Conservation (phyloP, 495 filamentous ascomycete species). For the Neurospora sp. region DNA sequence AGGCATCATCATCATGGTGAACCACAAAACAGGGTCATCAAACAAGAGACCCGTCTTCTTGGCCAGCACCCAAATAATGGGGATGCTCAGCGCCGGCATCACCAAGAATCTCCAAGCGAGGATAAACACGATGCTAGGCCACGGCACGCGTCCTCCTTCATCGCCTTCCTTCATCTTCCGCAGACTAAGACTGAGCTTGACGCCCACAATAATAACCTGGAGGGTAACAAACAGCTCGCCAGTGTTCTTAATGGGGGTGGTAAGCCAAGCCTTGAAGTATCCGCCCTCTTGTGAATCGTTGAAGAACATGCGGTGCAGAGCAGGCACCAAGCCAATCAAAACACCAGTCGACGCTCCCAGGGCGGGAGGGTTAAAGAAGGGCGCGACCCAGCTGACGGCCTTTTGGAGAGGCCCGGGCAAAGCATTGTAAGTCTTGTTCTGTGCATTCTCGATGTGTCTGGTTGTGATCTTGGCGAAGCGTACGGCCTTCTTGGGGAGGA, state of each 20-base stretch:
- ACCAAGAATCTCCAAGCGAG: slow-evolving; percentile 25
- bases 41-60: slow-evolving; percentile 45
- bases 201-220: slow-evolving; percentile 64
- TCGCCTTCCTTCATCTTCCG: slow-evolving; percentile 40
- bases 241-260: slow-evolving; percentile 52
- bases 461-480: not conserved
- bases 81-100: slow-evolving; percentile 38
- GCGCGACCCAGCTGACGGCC: slow-evolving; percentile 35
- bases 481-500: slow-evolving; percentile 11
- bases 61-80: slow-evolving; percentile 52
- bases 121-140: slow-evolving; percentile 42
- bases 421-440: slow-evolving; percentile 25
- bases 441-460: slow-evolving; percentile 15
- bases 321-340: slow-evolving; percentile 52
- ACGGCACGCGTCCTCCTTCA: slow-evolving; percentile 32
- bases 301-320: slow-evolving; percentile 60
- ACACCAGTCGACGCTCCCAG: slow-evolving; percentile 54
- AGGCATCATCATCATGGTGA: slow-evolving; percentile 70
- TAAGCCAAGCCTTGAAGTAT: slow-evolving; percentile 63
- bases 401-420: slow-evolving; percentile 28
- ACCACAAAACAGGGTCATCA: slow-evolving; percentile 65
- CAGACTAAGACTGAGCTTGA: slow-evolving; percentile 49
- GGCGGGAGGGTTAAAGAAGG: slow-evolving; percentile 56
- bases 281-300: slow-evolving; percentile 52
- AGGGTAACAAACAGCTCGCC: slow-evolving; percentile 61